phyloP scores from a whole-genome alignment of 148 eudicot genomes.

The Nyssa sinensis region DNA sequence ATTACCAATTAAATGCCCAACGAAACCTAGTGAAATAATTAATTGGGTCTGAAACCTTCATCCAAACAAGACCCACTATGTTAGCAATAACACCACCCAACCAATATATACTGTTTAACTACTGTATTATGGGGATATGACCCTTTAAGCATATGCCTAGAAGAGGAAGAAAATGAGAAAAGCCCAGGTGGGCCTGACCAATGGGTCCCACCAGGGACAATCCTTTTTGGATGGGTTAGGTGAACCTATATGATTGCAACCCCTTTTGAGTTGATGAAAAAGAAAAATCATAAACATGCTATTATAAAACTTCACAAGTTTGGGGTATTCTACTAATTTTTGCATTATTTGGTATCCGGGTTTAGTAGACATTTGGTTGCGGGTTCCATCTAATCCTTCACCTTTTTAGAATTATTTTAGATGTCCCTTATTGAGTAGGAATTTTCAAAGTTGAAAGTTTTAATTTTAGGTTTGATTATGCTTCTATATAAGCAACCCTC shows the following conservation, averaged over 20 bases:
- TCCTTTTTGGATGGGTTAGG: background rate
- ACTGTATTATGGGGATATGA: too few relatives aligned
- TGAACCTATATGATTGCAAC: background rate
- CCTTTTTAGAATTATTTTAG: background rate
- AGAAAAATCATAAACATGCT: background rate
- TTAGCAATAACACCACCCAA: background rate
- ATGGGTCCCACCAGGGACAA: background rate
- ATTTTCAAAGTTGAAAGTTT: background rate
- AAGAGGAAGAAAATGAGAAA: too few relatives aligned
- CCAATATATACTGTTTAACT: background rate
- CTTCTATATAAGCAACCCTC: background rate
- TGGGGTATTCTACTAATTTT: background rate
- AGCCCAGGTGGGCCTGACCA: background rate
- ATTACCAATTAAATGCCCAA: background rate
- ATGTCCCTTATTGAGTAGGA: background rate
- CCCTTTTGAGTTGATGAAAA: background rate
- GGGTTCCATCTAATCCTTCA: background rate
- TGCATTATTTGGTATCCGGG: background rate
- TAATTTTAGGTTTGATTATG: background rate
- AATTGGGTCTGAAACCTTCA: background rate
- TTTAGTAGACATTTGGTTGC: background rate
- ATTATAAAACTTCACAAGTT: background rate
- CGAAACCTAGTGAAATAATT: background rate
- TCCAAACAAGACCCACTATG: background rate
- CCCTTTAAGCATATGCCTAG: too few relatives aligned